A percentile compares a stretch with the other conserved stretches of the same genome.
Conservation (phyloP, 2,329 filamentous ascomycete species). For the Arthrobotrys megalospora region DNA sequence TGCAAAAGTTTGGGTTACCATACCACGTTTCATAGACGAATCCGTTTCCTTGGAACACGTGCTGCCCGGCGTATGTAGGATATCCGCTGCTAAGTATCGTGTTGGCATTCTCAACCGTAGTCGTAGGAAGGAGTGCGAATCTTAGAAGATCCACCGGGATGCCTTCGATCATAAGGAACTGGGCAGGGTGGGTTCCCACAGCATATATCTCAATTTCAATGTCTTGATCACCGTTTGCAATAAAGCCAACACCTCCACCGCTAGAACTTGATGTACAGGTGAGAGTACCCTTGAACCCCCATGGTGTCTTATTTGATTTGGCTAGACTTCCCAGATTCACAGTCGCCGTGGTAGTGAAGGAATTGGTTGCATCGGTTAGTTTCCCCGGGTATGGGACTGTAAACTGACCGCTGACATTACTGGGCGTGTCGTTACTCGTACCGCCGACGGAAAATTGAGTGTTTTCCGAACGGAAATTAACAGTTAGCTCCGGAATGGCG, state of each 20-base stretch:
- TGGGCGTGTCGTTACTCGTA: background rate
- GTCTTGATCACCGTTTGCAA: background rate
- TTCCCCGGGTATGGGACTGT: background rate
- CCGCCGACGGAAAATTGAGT: slow-evolving; percentile 1
- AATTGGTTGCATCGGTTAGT: background rate
- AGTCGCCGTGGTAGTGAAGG: background rate
- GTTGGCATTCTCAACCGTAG: background rate
- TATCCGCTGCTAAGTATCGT: background rate
- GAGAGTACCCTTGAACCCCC: slow-evolving; percentile 23
- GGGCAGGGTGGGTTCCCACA: slow-evolving; percentile 3
- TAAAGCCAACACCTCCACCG: background rate
- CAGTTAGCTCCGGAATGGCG: background rate
- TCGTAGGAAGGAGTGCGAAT: slow-evolving; percentile 20
- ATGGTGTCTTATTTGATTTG: background rate
- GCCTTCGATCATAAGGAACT: slow-evolving; percentile 6
- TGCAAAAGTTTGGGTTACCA: slow-evolving; percentile 4
- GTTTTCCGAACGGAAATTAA: background rate
- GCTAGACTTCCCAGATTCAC: slow-evolving; percentile 25
- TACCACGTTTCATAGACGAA: slow-evolving; percentile 5
- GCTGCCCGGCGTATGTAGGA: slow-evolving; percentile 13
- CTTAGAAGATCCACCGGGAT: slow-evolving; percentile 19
- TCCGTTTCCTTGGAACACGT: slow-evolving; percentile 8
- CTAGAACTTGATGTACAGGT: background rate
- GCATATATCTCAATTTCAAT: slow-evolving; percentile 16
- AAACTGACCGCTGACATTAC: slow-evolving; percentile 5